Percentiles rank a stretch among this genome's conserved stretches.
Evolutionary conservation across 2,329 filamentous ascomycete species (phyloP).

Genomic region (Claviceps sp.): DNA sequence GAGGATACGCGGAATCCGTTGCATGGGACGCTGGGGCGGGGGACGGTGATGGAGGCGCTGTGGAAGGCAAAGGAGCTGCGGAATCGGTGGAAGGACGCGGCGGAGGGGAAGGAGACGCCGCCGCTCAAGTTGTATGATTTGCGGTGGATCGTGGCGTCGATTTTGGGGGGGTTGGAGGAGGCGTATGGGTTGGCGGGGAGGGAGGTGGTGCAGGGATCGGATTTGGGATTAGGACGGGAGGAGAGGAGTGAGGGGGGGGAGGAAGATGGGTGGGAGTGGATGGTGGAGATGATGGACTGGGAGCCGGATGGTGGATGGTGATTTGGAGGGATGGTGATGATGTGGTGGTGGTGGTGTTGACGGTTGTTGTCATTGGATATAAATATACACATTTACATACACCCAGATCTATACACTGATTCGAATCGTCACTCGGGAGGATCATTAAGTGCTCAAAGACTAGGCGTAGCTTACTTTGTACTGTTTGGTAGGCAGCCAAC

Average conservation of each 20-base stretch:
- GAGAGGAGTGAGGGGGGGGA: slow-evolving; percentile 12
- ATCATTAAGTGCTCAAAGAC: too few relatives aligned
- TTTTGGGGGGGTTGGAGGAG: slow-evolving; percentile 45
- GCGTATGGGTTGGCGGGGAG: slow-evolving; percentile 38
- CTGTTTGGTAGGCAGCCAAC: too few relatives aligned
- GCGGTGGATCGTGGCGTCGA: slow-evolving; percentile 40
- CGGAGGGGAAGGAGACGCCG: slow-evolving; percentile 27
- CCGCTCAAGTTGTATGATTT: slow-evolving; percentile 47
- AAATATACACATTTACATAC: too few relatives aligned
- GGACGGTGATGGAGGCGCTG: slow-evolving; percentile 41
- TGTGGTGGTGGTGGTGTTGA: neutral
- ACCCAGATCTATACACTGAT: too few relatives aligned
- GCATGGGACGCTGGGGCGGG: slow-evolving; percentile 39
- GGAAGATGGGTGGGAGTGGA: slow-evolving; percentile 24
- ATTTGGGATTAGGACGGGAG: slow-evolving; percentile 23
- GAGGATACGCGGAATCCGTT: slow-evolving; percentile 44
- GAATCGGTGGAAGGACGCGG: slow-evolving; percentile 60
- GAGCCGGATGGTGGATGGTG: slow-evolving; percentile 10
- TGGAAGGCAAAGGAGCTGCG: slow-evolving; percentile 54
- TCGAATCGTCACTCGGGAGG: too few relatives aligned
- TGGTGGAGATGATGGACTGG: slow-evolving; percentile 28
- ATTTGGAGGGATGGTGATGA: neutral
- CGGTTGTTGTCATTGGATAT: too few relatives aligned
- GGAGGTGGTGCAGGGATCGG: slow-evolving; percentile 26
- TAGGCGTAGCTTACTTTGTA: too few relatives aligned